Percentiles rank a stretch among this genome's conserved stretches.
These are phyloP conservation scores for Cladochytrium replicatum DNA, from an alignment of 192 early-diverging fungal species.

Conservation along the genomic window DNA sequence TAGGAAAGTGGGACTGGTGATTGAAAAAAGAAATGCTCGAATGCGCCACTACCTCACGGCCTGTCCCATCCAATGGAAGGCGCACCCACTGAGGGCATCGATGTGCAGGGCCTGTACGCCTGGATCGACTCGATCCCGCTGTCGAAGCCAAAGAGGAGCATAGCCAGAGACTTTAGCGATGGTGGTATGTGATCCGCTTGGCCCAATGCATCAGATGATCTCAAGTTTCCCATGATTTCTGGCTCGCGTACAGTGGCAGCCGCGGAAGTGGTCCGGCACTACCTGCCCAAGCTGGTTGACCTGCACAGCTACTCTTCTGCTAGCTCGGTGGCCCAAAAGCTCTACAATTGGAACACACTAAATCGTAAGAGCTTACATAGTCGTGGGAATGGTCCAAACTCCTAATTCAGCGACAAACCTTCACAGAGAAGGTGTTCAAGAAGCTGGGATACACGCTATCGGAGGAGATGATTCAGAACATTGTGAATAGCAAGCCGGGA, in stretches of 20 bases:
- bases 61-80: too few relatives aligned
- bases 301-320: slow-evolving; percentile 45
- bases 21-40: too few relatives aligned
- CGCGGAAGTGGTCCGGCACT: slow-evolving; percentile 40
- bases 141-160: slow-evolving; percentile 39
- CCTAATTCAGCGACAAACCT: slow-evolving; percentile 3
- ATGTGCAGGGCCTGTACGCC: too few relatives aligned
- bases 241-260: slow-evolving; percentile 33
- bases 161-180: slow-evolving; percentile 45
- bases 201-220: too few relatives aligned
- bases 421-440: slow-evolving; percentile 39
- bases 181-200: slow-evolving; percentile 25
- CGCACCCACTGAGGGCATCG: too few relatives aligned
- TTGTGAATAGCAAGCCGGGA: slow-evolving; percentile 36
- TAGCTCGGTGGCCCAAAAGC: slow-evolving; percentile 35
- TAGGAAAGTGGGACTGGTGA: too few relatives aligned
- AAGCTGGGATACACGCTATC: slow-evolving; percentile 28
- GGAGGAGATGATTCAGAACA: slow-evolving; percentile 30
- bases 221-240: too few relatives aligned
- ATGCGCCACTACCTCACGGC: too few relatives aligned
- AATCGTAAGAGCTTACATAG: slow-evolving; percentile 23
- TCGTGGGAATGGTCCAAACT: not conserved
- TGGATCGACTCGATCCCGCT: slow-evolving; percentile 46
- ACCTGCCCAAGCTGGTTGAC: slow-evolving; percentile 40
- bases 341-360: slow-evolving; percentile 50